A percentile compares a stretch with the other conserved stretches of the same genome.
phyloP scores from a whole-genome alignment of 352 stramenopile species.

The Phytophthora citrophthora region DNA sequence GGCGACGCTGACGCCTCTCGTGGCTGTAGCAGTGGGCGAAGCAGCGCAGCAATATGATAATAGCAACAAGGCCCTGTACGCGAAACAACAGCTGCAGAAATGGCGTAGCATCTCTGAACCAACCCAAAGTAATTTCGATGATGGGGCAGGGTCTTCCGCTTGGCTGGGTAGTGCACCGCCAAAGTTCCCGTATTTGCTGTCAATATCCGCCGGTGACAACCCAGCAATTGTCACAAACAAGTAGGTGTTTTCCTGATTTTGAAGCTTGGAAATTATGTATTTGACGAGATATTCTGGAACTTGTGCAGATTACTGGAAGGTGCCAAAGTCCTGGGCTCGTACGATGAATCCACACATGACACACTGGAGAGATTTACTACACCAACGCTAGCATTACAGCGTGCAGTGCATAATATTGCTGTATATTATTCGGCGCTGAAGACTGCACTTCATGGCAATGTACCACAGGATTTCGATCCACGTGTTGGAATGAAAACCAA shows the following conservation, averaged over 20 bases:
- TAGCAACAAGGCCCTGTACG: conserved; percentile 38
- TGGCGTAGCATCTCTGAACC: conserved; percentile 2
- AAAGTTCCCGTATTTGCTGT: conserved; percentile 74
- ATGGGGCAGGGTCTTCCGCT: conserved; percentile 4
- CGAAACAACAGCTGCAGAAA: conserved; percentile 45
- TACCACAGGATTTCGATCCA: conserved; percentile 51
- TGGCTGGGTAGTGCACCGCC: conserved; percentile 62
- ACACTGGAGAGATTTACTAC: conserved; percentile 42
- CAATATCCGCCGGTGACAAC: conserved; percentile 63
- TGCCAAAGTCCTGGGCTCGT: conserved; percentile 42
- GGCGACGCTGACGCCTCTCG: conserved; percentile 27
- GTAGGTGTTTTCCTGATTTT: conserved; percentile 27
- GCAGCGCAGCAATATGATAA: conserved; percentile 48
- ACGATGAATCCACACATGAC: conserved; percentile 36
- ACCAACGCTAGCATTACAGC: conserved; percentile 30
- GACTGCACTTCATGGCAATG: conserved; percentile 41
- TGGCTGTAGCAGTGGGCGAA: conserved; percentile 46
- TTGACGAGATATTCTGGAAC: conserved; percentile 3
- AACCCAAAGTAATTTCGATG: neutral
- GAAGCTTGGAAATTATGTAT: neutral
- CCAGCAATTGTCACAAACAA: conserved; percentile 31
- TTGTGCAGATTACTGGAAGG: conserved; percentile 31
- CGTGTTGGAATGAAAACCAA: conserved; percentile 17
- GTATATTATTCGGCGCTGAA: conserved; percentile 53
- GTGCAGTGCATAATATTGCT: conserved; percentile 35